A percentile compares a stretch with the other conserved stretches of the same genome.
These are phyloP conservation scores for Acmispon strigosus DNA, from an alignment of 306 rosid species.

Conservation along the genomic window DNA sequence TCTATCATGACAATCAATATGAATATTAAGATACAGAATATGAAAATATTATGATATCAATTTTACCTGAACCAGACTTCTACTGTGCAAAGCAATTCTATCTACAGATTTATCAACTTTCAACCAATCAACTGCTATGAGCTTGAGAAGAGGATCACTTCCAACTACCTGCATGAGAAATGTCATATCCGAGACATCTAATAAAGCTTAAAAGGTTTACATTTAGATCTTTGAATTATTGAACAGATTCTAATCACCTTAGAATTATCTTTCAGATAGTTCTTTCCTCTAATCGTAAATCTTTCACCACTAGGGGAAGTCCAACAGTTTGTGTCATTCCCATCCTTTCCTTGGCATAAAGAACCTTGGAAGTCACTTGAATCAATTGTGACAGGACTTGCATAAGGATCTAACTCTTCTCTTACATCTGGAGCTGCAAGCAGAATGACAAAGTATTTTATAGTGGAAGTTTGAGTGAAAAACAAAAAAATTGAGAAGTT, in stretches of 20 bases:
- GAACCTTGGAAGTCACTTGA: slow-evolving; percentile 45
- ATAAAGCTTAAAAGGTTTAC: not conserved
- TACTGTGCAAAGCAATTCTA: slow-evolving; percentile 66
- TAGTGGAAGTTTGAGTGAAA: not conserved
- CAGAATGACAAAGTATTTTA: slow-evolving; percentile 16
- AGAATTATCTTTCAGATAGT: slow-evolving; percentile 71
- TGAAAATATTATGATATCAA: slow-evolving; percentile 2
- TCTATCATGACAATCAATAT: not conserved
- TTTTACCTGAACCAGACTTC: slow-evolving; percentile 68
- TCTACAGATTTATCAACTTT: slow-evolving; percentile 53
- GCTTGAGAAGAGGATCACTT: slow-evolving; percentile 90
- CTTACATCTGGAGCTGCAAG: slow-evolving; percentile 43
- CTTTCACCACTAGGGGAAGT: slow-evolving; percentile 62
- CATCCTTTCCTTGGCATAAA: slow-evolving; percentile 47
- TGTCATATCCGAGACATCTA: not conserved
- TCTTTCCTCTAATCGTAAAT: slow-evolving; percentile 93
- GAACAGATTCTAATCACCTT: slow-evolving; percentile 37
- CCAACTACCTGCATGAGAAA: slow-evolving; percentile 55
- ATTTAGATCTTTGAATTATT: not conserved
- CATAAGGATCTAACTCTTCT: slow-evolving; percentile 51
- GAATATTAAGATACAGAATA: slow-evolving; percentile 1
- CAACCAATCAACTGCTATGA: slow-evolving; percentile 80
- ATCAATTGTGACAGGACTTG: slow-evolving; percentile 40
- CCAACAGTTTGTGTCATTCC: slow-evolving; percentile 77
- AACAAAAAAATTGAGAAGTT: not conserved